phyloP scores from a whole-genome alignment of 345 rosid genomes.

The Salix arbutifolia region DNA sequence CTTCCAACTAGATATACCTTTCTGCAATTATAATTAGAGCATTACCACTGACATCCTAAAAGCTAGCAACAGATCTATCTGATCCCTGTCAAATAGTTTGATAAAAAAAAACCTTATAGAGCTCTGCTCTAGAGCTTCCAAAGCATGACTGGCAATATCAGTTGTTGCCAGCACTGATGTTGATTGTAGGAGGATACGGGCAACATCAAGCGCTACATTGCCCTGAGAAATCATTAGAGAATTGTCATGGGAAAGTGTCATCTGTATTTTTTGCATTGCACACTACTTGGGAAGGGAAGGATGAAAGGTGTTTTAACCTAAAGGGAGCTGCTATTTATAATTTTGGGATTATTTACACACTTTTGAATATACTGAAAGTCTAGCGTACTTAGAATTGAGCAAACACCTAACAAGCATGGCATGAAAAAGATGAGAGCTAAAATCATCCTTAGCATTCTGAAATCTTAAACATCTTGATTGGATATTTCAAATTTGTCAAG shows the following conservation, averaged over 20 bases:
- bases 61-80: constrained; percentile 1
- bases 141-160: constrained; percentile 78
- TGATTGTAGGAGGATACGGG: constrained; percentile 78
- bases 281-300: too few relatives aligned
- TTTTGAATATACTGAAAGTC: not conserved
- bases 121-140: constrained; percentile 66
- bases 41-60: not conserved
- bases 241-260: not conserved
- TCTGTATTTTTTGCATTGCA: too few relatives aligned
- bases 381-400: not conserved
- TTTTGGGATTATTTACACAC: not conserved
- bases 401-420: not conserved
- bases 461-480: not conserved
- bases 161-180: constrained; percentile 68
- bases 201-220: constrained; percentile 93
- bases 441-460: not conserved
- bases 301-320: too few relatives aligned
- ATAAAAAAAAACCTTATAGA: constrained; percentile 63
- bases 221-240: constrained; percentile 44
- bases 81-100: not conserved
- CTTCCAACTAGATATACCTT: constrained; percentile 85
- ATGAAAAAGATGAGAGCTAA: not conserved
- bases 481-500: not conserved
- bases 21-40: constrained; percentile 38
- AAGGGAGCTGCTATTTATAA: too few relatives aligned